Evolutionary conservation across 768 basidiomycete species (phyloP), one percentile per base, ranked within the genome.

Genomic region (Leccinum broughii): DNA sequence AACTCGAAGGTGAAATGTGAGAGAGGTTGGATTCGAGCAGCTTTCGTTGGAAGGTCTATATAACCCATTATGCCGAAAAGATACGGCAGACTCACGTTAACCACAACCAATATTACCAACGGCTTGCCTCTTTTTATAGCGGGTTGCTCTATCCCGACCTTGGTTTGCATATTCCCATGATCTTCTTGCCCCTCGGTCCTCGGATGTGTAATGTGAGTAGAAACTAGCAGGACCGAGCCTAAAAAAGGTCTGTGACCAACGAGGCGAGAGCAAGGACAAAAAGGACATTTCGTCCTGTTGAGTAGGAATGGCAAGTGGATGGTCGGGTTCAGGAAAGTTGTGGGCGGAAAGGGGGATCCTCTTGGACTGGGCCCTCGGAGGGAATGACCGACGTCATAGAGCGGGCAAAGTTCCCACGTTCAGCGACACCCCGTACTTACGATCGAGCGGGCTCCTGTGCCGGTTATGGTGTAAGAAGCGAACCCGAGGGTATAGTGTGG

Each of bases 401-500:
- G 44, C 44, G n/a, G 10, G 44, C 9, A 44, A n/a, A 44, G 9
- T 44, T 44, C 44, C 44, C 44, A 44, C 44, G 44, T 44, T 44
- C 10, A 20, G 44, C 4, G 44, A 10, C 44, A 20, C 44, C 3
- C n/a, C 15, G 39, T 17, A 9, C 17, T 7, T 39, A 39, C 37
- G 37, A 41, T 8, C 3, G 39, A 41, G 39, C 39, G 39, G 39
- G 39, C 7, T 39, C 26, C 49, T 10, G 60, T 54, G 59, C 60
- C 60, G 60, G 60, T 6, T 62, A 61, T 54, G 48, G 15, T 15
- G 48, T 7, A 10, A 15, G 14, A 51, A 26, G 46, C 30, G 20
- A 34, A 14, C 37, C 49, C 44, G 56, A 22, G 51, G 26, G 41
- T 9, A n/a, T n/a, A 39, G 8, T 52, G 59, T 59, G 59, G 59